Evolutionary conservation across 2,329 filamentous ascomycete species (phyloP), one percentile per base, ranked within the genome.

Genomic region (Cadophora malorum): DNA sequence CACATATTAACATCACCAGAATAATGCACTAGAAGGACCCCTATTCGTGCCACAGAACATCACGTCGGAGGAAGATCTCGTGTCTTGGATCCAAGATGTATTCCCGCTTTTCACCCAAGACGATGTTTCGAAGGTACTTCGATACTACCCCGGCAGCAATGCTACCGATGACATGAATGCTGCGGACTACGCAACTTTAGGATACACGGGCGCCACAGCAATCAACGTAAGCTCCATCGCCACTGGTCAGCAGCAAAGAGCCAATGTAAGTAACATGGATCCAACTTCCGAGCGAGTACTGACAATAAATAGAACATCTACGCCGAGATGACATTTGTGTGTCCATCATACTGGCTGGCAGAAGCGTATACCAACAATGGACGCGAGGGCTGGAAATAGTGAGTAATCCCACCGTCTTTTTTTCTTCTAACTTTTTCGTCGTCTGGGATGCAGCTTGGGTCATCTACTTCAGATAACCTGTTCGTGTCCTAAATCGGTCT

Each of bases 251-350:
- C 84, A 86, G 67, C 83, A 86, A 69, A 79, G 82, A 21, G 84
- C 83, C 6, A 76, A 80, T 52, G 64, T 56, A 23, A 23, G 64
- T 55, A n/a, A 8, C 16, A 31, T 19, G 1, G 19, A 8, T 33
- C 7, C 4, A 21, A 7, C 28, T 14, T 21, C 31, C 3, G n/a
- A 38, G n/a, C 9, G 19, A 49, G 45, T 21, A 60, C 35, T 47
- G 41, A 60, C 41, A 12, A 19, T 16, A 3, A 14, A 4, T 14
- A 62, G 58, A 82, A 84, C 71, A 80, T 86, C 58, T 85, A 83
- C 69, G 83, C 80, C 53, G 85, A 87, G 76, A 80, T 81, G 1
- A 85, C 83, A 0, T 86, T 86, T 64, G 79, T 84, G n/a, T 87
- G 85, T 71, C 82, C 84, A 0, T 80, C 81, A 1, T 86, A 86